Base-by-base conservation (phyloP, 148 eudicot species). In the Rhododendron molle region DNA sequence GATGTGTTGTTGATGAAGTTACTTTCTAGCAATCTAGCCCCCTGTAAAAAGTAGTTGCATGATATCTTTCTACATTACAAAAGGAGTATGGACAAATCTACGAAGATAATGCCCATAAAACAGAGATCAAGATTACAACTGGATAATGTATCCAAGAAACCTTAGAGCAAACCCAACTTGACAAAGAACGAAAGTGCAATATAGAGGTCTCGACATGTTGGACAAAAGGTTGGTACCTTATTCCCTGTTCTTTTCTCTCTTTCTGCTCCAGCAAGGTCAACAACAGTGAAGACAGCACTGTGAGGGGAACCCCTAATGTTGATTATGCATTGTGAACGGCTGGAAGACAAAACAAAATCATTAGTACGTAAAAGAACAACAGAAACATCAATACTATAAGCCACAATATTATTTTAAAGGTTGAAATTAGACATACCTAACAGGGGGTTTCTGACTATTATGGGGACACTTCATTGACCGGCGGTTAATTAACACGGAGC, bases 241-340 rank as follows among this genome's bases (percentile, higher is more conserved):
- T 95, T 97, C 79, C 98, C 96, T 65, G 98, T 97, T 88, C 90
- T 95, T 89, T 88, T 95, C 81, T 95, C 98, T 87, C 98, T 95
- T 89, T 97, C 99, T 46, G 99, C 96, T 85, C 99, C 99, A 78
- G 98, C 99, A 81, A 97, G 95, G 86, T 97, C 98, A 91, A 97
- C 98, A 85, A 97, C 92, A 74, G 98, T 97, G 93, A 97, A 89
- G 50, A 90, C 83, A 85, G 90, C 85, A 84, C 89, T 88, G 69
- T 67, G 86, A 78, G 85, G 46, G 84, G 82, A 85, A 87, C 87
- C 83, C 26, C 93, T 93, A 50, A 97, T 93, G 90, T 90, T 93
- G 69, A 97, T 97, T 86, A 97, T 92, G 91, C 99, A 97, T 79
- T 97, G 99, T 18, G 98, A 97, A 69, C 99, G 99, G 83, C 99